Percentiles rank a stretch among this genome's conserved stretches.
These are phyloP conservation scores for Gentiana straminea DNA, from an alignment of 257 asterid genomes.

Conservation along the genomic window DNA sequence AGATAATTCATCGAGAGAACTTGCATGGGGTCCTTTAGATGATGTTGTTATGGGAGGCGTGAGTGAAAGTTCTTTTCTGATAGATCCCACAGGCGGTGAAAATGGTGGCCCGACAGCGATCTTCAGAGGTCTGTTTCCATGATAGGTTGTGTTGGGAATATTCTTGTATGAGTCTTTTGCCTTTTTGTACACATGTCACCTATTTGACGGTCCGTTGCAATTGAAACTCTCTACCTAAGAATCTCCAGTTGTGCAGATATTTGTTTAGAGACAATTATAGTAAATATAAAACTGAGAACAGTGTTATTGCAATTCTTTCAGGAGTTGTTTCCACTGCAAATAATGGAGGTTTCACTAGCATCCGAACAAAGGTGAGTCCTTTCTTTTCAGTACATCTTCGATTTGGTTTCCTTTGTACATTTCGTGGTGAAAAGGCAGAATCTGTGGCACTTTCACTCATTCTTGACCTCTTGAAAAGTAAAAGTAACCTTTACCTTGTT, in stretches of 20 bases:
- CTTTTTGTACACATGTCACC: no score
- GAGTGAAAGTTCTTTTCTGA: slow-evolving; percentile 70
- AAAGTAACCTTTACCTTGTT: no score
- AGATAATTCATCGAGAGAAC: slow-evolving; percentile 55
- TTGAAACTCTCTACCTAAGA: no score
- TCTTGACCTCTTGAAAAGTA: no score
- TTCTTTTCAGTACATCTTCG: slow-evolving; percentile 1
- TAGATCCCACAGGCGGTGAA: slow-evolving; percentile 72
- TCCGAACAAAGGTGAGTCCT: slow-evolving; percentile 64
- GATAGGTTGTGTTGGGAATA: not conserved
- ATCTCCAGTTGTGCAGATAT: no score
- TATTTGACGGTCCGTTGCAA: no score
- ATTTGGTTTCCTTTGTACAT: not conserved
- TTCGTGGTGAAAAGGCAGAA: no score
- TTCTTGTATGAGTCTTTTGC: no score
- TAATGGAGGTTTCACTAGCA: slow-evolving; percentile 92
- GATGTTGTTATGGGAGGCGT: slow-evolving; percentile 99
- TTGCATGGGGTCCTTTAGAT: slow-evolving; percentile 93
- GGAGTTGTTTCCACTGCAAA: slow-evolving; percentile 87
- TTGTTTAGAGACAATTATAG: no score
- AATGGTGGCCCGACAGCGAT: slow-evolving; percentile 76
- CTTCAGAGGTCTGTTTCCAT: slow-evolving; percentile 56
- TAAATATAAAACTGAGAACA: no score
- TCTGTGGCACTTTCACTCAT: no score
- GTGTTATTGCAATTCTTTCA: slow-evolving; percentile 11